Conservation (phyloP, 2,329 filamentous ascomycete species). For the Neurospora sp. region DNA sequence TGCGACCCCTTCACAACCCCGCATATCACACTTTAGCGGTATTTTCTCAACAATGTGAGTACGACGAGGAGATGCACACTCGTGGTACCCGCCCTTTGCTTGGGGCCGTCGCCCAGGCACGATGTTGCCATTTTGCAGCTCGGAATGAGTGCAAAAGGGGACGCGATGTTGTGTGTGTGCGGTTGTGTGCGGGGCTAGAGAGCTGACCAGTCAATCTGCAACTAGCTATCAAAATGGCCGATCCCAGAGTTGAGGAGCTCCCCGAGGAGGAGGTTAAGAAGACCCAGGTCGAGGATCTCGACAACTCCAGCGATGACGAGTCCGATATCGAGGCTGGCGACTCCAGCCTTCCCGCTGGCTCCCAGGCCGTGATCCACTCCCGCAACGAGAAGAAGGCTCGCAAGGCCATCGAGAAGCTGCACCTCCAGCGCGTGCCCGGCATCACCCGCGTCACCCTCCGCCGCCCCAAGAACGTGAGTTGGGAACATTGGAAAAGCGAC, state of each 20-base stretch:
- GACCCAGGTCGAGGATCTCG: slow-evolving; percentile 65
- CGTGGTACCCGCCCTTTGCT: neutral
- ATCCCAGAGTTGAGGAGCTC: slow-evolving; percentile 96
- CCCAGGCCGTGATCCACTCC: slow-evolving; percentile 85
- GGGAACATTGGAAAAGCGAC: neutral
- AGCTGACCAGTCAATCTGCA: slow-evolving; percentile 18
- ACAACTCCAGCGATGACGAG: slow-evolving; percentile 60
- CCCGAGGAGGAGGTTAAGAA: slow-evolving; percentile 84
- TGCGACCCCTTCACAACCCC: slow-evolving; percentile 15
- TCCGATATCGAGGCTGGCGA: slow-evolving; percentile 67
- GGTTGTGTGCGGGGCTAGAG: slow-evolving; percentile 5
- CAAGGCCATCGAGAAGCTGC: slow-evolving; percentile 98
- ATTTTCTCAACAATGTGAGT: slow-evolving; percentile 19
- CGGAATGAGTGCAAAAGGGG: neutral
- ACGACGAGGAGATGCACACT: neutral
- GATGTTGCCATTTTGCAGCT: slow-evolving; percentile 2
- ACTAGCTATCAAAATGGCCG: slow-evolving; percentile 64
- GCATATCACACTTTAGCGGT: slow-evolving; percentile 16
- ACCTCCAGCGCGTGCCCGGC: slow-evolving; percentile 89
- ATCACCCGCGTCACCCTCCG: slow-evolving; percentile 97
- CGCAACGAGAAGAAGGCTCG: slow-evolving; percentile 99
- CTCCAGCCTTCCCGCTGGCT: slow-evolving; percentile 61
- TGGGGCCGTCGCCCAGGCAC: neutral
- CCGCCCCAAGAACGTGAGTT: slow-evolving; percentile 95
- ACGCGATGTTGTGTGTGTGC: slow-evolving; percentile 11